These are phyloP conservation scores for Saccharomyces uvarum DNA, from an alignment of 1,139 yeast species.

Conservation along the genomic window DNA sequence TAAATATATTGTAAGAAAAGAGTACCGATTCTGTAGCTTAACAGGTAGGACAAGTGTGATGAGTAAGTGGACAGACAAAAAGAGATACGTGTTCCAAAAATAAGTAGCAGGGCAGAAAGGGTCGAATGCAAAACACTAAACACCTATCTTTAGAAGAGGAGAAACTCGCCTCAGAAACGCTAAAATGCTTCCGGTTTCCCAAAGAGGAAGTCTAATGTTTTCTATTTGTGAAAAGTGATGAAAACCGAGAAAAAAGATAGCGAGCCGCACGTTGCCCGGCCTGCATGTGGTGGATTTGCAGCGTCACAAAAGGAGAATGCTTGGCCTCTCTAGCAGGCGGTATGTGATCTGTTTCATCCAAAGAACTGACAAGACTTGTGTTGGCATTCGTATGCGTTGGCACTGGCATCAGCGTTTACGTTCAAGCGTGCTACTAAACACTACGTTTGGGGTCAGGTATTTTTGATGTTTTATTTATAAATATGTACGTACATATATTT, in stretches of 20 bases:
- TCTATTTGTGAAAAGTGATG: background rate
- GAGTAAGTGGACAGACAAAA: background rate
- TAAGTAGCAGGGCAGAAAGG: background rate
- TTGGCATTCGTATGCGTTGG: background rate
- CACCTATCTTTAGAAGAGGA: background rate
- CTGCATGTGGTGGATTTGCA: background rate
- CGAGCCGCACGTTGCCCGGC: background rate
- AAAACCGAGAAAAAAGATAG: background rate
- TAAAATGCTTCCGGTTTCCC: background rate
- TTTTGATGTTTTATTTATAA: background rate
- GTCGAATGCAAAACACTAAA: background rate
- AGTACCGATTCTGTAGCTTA: background rate
- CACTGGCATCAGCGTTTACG: too few relatives aligned
- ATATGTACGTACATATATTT: background rate
- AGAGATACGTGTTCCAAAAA: background rate
- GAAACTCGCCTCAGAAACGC: background rate
- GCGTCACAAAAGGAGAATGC: background rate
- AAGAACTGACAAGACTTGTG: background rate
- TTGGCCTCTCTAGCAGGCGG: background rate
- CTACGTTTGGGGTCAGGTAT: background rate
- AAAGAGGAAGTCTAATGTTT: conserved; percentile 1
- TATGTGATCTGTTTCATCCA: background rate
- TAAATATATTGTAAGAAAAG: background rate
- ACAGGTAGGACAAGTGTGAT: background rate
- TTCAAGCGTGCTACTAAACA: background rate